A percentile compares a stretch with the other conserved stretches of the same genome.
Evolutionary conservation across 768 basidiomycete genomes (phyloP).

Genomic region (Zangia roseola): DNA sequence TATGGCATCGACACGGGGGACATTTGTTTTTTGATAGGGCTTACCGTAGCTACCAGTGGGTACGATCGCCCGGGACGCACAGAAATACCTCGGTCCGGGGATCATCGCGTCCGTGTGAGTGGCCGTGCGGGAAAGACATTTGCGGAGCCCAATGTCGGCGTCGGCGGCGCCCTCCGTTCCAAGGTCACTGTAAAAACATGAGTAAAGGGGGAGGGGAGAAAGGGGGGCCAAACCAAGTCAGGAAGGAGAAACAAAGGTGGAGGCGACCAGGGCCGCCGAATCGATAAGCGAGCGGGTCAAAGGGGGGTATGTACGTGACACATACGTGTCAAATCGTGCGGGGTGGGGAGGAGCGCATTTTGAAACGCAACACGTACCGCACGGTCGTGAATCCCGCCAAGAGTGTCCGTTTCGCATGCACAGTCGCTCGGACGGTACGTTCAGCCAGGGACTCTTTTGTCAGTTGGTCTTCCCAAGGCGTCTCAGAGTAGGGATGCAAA

Average conservation of each 20-base stretch:
- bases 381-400: conserved; percentile 65
- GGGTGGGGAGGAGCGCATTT: background rate
- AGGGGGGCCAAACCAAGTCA: no score
- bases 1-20: background rate
- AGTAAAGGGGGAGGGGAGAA: background rate
- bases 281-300: conserved; percentile 1
- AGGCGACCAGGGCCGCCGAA: no score
- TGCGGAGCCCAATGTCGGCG: conserved; percentile 56
- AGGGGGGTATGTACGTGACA: background rate
- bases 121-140: conserved; percentile 47
- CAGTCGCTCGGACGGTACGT: conserved; percentile 57
- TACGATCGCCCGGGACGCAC: conserved; percentile 57
- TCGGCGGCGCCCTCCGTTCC: conserved; percentile 69
- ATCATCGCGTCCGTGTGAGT: conserved; percentile 45
- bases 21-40: background rate
- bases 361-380: conserved; percentile 35
- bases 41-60: conserved; percentile 60
- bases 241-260: no score
- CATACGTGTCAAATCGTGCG: background rate
- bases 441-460: conserved; percentile 57
- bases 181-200: conserved; percentile 46
- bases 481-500: conserved; percentile 58
- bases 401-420: conserved; percentile 55
- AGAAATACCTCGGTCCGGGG: conserved; percentile 64
- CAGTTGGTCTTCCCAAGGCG: conserved; percentile 60